Base-by-base conservation (phyloP, 2,329 filamentous ascomycete species). In the Fusarium tjaetaba region DNA sequence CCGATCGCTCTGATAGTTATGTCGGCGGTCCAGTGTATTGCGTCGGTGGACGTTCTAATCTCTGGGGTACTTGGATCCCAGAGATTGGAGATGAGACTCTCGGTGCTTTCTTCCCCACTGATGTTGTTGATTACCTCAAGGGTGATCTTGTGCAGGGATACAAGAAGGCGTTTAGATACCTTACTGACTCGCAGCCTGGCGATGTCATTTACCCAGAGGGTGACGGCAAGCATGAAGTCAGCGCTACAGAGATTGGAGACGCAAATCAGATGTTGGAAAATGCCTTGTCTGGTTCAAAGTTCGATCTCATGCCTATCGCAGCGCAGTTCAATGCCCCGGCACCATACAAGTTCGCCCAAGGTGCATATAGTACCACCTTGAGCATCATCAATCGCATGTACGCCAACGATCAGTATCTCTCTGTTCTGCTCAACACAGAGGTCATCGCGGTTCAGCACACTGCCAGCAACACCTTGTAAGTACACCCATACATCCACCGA, bases 301-400 rank as follows among this genome's bases (percentile, higher is more conserved):
- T 74, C 18, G 34, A 38, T 4, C 34, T 74, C 18, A 74, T 74
- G 71, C 72, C 72, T 1, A 58, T 74, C 6, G 72, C 68, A 2
- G 71, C 72, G 9, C 71, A 74, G 14, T 74, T 74, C 52, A 70
- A 72, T 2, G 61, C 72, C 1, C 72, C 64, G 0, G 71, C 68
- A 8, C 72, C 72, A 1, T 74, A 74, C 55, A 74, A 64, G 20
- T 74, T 74, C 8, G 61, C 72, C 0, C 71, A 74, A 5, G 71
- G 72, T 20, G 72, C 71, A 1, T 74, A 70, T 20, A 74, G 72
- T n/a, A 74, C 72, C 11, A 74, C 72, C 0, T 2, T 74, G 1
- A 22, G 64, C 3, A 61, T 74, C 28, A 74, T 74, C 28, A 74
- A 74, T 24, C 71, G 72, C 2, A 74, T 74, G 71, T 74, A 74